A percentile compares a stretch with the other conserved stretches of the same genome.
Evolutionary conservation across 805 yeast species (phyloP).

Genomic region (Phaffomyces opuntiae): DNA sequence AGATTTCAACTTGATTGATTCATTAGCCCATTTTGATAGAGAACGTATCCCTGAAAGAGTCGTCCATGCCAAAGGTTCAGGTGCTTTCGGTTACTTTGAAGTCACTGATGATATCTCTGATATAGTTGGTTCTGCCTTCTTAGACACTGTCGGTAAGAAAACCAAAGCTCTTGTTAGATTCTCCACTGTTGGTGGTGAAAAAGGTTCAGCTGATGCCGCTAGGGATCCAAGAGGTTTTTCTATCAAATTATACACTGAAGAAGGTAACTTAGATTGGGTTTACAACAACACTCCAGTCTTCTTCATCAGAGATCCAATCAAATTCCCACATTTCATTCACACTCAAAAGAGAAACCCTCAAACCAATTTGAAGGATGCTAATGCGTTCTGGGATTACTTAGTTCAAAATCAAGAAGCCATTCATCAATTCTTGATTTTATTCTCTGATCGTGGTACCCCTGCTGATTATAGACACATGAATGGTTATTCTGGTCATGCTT

Average conservation of each 20-base stretch:
- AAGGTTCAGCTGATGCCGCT: conserved; percentile 74
- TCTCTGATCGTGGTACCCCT: conserved; percentile 81
- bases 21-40: conserved; percentile 81
- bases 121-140: conserved; percentile 61
- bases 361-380: conserved; percentile 69
- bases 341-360: conserved; percentile 84
- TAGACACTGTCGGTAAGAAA: conserved; percentile 70
- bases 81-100: conserved; percentile 83
- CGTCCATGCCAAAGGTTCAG: conserved; percentile 91
- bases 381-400: conserved; percentile 77
- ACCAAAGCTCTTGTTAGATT: conserved; percentile 68
- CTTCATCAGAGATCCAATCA: conserved; percentile 77
- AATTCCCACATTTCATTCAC: conserved; percentile 84
- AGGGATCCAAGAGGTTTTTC: conserved; percentile 88
- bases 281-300: conserved; percentile 84
- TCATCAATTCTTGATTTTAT: conserved; percentile 69
- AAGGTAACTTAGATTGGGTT: conserved; percentile 80
- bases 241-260: conserved; percentile 73
- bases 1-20: conserved; percentile 74
- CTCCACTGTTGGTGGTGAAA: conserved; percentile 84
- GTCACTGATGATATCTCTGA: conserved; percentile 82
- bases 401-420: conserved; percentile 63
- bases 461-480: conserved; percentile 69
- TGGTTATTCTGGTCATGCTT: conserved; percentile 81
- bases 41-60: conserved; percentile 91